Evolutionary conservation across 164 flowering plant species (phyloP).

Genomic region (Protea cynaroides): DNA sequence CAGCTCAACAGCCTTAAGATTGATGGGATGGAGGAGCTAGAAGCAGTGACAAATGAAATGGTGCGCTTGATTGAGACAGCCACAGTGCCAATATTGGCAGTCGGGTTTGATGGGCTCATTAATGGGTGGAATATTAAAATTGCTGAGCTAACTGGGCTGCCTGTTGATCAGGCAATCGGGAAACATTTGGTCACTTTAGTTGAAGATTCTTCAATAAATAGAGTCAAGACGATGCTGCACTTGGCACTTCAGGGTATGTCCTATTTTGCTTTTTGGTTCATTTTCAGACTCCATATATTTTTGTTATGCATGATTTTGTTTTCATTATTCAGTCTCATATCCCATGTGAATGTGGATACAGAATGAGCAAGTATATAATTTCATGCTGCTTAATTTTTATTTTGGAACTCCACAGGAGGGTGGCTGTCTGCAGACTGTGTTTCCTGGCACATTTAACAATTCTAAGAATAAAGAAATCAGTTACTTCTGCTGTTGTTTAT

Average conservation of each 20-base stretch:
- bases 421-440: background rate
- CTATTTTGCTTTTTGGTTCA: background rate
- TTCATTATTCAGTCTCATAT: background rate
- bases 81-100: slow-evolving; percentile 83
- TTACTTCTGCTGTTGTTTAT: background rate
- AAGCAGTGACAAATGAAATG: slow-evolving; percentile 94
- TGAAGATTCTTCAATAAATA: slow-evolving; percentile 65
- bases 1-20: slow-evolving; percentile 62
- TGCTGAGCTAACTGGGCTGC: slow-evolving; percentile 74
- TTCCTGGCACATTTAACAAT: background rate
- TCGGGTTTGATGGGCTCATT: slow-evolving; percentile 68
- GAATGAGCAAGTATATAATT: background rate
- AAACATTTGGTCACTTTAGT: slow-evolving; percentile 75
- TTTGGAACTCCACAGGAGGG: background rate
- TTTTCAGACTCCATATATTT: background rate
- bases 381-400: background rate
- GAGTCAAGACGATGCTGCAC: slow-evolving; percentile 60
- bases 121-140: slow-evolving; percentile 97
- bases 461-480: background rate
- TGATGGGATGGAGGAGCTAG: slow-evolving; percentile 79
- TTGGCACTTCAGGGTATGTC: slow-evolving; percentile 74
- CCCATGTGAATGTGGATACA: background rate
- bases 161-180: slow-evolving; percentile 76
- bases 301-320: background rate
- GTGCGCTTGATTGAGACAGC: slow-evolving; percentile 94